phyloP scores from a whole-genome alignment of 345 rosid species.

The Eucalyptus shirleyi region DNA sequence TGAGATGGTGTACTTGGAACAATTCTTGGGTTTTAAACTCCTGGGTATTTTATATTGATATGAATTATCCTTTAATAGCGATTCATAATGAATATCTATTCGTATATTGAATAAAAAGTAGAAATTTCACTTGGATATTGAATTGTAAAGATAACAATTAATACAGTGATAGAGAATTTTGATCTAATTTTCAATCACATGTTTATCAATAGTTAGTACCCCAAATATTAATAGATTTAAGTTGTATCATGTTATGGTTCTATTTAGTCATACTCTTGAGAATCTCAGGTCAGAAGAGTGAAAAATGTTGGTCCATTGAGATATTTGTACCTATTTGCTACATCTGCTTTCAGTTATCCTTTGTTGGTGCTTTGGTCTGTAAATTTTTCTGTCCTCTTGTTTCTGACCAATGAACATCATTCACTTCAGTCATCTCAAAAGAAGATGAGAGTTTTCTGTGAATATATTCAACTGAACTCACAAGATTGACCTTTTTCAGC shows the following conservation, averaged over 20 bases:
- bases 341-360: not conserved
- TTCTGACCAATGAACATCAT: not conserved
- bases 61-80: not conserved
- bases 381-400: not conserved
- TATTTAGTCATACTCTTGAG: not conserved
- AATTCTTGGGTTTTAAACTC: not conserved
- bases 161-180: not conserved
- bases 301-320: not conserved
- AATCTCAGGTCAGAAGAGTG: not conserved
- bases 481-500: constrained; percentile 25
- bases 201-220: not conserved
- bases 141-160: not conserved
- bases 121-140: not conserved
- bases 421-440: not conserved
- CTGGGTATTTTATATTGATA: not conserved
- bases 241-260: not conserved
- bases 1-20: not conserved
- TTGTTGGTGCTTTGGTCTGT: not conserved
- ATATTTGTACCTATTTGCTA: not conserved
- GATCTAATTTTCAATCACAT: not conserved
- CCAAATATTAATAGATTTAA: not conserved
- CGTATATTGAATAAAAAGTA: not conserved
- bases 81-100: not conserved
- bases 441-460: not conserved
- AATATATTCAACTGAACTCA: not conserved